Conservation (phyloP, 768 basidiomycete genomes). For the Leccinum arenicola region DNA sequence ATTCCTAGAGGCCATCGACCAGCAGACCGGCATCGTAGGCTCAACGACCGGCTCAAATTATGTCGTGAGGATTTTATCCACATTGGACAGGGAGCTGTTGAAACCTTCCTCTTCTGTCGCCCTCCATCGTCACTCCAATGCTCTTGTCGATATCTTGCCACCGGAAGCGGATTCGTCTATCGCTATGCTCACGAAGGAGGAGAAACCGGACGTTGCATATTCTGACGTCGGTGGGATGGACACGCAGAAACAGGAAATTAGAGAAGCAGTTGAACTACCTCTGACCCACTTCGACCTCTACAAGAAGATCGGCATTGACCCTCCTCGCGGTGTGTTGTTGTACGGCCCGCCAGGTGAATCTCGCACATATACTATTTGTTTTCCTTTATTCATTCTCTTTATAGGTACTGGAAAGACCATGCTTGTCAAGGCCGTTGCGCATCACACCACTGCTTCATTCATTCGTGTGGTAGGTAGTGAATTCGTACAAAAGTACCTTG, state of each 20-base stretch:
- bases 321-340: slow-evolving; percentile 92
- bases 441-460: slow-evolving; percentile 95
- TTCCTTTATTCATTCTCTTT: slow-evolving; percentile 3
- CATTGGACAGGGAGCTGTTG: slow-evolving; percentile 92
- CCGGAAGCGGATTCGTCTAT: slow-evolving; percentile 99
- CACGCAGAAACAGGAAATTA: slow-evolving; percentile 96
- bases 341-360: slow-evolving; percentile 91
- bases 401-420: slow-evolving; percentile 99
- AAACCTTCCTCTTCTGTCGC: slow-evolving; percentile 98
- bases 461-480: slow-evolving; percentile 98
- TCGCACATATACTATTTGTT: not conserved
- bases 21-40: slow-evolving; percentile 94
- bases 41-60: slow-evolving; percentile 98
- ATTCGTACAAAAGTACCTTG: slow-evolving; percentile 99
- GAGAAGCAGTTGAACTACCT: slow-evolving; percentile 97
- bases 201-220: slow-evolving; percentile 93
- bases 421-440: slow-evolving; percentile 99
- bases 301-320: slow-evolving; percentile 99
- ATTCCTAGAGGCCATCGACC: slow-evolving; percentile 98
- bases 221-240: slow-evolving; percentile 97
- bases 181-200: slow-evolving; percentile 89
- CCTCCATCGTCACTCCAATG: slow-evolving; percentile 98
- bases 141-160: slow-evolving; percentile 95
- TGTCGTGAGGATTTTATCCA: slow-evolving; percentile 95
- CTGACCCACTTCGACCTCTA: slow-evolving; percentile 97